phyloP scores from a whole-genome alignment of 495 filamentous ascomycete species.

The Barbatosphaeria neglecta region DNA sequence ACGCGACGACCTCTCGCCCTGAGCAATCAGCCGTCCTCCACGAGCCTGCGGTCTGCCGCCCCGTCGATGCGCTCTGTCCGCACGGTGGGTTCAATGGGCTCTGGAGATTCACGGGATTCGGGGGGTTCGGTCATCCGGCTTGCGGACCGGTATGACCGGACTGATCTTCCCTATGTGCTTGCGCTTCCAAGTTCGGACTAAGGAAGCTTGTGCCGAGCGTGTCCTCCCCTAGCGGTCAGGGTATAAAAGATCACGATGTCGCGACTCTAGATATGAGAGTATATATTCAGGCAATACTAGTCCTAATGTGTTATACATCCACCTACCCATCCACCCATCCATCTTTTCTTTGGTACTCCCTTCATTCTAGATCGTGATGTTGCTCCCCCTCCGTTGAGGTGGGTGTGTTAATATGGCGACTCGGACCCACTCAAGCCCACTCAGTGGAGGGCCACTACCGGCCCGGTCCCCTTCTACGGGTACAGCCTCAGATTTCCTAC shows the following conservation, averaged over 20 bases:
- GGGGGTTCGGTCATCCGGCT: conserved; percentile 30
- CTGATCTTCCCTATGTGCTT: conserved; percentile 32
- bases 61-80: conserved; percentile 2
- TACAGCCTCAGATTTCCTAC: no score
- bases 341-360: not conserved
- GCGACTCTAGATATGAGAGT: not conserved
- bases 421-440: no score
- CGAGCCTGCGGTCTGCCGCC: conserved; percentile 23
- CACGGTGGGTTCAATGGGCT: not conserved
- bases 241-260: not conserved
- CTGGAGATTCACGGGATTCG: not conserved
- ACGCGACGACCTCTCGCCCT: conserved; percentile 25
- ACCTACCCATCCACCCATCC: not conserved
- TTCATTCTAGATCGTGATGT: not conserved
- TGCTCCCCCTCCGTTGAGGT: not conserved
- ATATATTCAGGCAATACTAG: not conserved
- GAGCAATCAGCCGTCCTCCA: conserved; percentile 22
- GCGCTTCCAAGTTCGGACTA: not conserved
- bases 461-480: no score
- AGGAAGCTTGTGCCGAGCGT: not conserved
- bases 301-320: not conserved
- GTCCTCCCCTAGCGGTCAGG: not conserved
- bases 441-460: no score
- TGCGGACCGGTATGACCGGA: conserved; percentile 20
- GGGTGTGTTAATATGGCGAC: no score